These are phyloP conservation scores for Phytopythium boreale DNA, from an alignment of 352 stramenopile genomes.

Conservation along the genomic window DNA sequence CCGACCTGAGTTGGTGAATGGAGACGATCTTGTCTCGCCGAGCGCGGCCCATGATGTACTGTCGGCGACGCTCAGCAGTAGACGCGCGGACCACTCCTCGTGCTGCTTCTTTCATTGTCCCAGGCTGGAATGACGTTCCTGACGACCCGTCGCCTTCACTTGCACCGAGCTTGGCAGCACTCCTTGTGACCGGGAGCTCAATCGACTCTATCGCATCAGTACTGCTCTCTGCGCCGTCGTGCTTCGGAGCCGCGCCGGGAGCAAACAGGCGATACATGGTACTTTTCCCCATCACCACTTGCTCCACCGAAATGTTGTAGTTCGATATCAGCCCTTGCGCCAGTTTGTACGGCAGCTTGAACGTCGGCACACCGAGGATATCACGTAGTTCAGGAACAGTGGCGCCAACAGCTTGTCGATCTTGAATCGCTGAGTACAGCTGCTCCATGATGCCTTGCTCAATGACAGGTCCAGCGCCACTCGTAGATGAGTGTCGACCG, in stretches of 20 bases:
- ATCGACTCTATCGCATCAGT: not conserved
- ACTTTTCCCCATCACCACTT: constrained; percentile 74
- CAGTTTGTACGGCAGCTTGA: constrained; percentile 81
- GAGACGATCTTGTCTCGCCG: constrained; percentile 63
- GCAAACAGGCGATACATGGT: constrained; percentile 86
- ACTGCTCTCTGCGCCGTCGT: not conserved
- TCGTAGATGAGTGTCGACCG: not conserved
- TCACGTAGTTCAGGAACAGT: constrained; percentile 82
- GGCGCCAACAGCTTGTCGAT: constrained; percentile 39
- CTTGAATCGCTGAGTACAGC: constrained; percentile 60
- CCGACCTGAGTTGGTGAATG: constrained; percentile 56
- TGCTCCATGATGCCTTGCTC: constrained; percentile 83
- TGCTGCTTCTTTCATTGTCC: constrained; percentile 54
- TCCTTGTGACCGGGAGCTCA: not conserved
- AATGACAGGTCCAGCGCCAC: constrained; percentile 39
- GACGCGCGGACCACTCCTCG: constrained; percentile 49
- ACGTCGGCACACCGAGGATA: constrained; percentile 73
- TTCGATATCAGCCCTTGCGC: constrained; percentile 76
- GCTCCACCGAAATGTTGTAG: constrained; percentile 74
- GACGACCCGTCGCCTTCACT: not conserved
- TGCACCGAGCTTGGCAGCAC: not conserved
- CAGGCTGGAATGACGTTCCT: constrained; percentile 28
- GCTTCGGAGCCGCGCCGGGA: constrained; percentile 14
- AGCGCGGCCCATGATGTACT: constrained; percentile 59
- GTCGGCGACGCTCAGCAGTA: constrained; percentile 44